Base-by-base conservation (phyloP, 202 grass and related monocot genomes). In the Panicum hallii region DNA sequence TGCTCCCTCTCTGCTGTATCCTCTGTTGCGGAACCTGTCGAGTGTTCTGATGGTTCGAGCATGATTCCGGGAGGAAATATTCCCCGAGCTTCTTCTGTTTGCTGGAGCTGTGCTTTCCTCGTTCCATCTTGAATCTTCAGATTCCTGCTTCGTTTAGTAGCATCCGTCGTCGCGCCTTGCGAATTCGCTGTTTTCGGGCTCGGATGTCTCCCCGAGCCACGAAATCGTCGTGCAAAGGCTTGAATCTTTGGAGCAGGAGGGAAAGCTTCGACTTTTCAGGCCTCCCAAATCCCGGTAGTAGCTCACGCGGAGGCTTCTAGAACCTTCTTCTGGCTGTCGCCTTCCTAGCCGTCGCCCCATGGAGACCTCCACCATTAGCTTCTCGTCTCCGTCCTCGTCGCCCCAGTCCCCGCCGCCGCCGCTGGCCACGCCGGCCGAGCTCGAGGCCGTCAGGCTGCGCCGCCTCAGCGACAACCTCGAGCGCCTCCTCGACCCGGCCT, bases 381-480 rank as follows among this genome's bases (percentile, higher is more conserved):
- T 85, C 77, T 91, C 89, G 55, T 84, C 88, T 30, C 70, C 80
- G 23, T 56, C 75, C 19, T 44, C 71, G 7, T 26, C 70, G 70
- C 69, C 45, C 44, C 5, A 32, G 60, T 72, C 78, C 4, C 65
- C 83, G 3, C 58, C n/a, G 30, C 57, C 12, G 60, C 55, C 26
- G 67, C 69, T 71, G 57, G 32, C 75, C 11, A 78, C 71, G 48
- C 15, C 70, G 14, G 30, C 63, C 6, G 72, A 92, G 44, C 87
- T 85, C 58, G 81, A 90, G 4, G 81, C 84, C 20, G 55, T 90
- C 76, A 72, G 84, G 41, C 81, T 92, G 49, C 67, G 61, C 77
- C 90, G 87, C 84, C 90, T 92, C 49, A 92, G 90, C 87, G 72
- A 30, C 43, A 92, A 87, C 76, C 90, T 92, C 60, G 66, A 90